Conservation (phyloP, 257 asterid species). For the Penstemon eatonii region DNA sequence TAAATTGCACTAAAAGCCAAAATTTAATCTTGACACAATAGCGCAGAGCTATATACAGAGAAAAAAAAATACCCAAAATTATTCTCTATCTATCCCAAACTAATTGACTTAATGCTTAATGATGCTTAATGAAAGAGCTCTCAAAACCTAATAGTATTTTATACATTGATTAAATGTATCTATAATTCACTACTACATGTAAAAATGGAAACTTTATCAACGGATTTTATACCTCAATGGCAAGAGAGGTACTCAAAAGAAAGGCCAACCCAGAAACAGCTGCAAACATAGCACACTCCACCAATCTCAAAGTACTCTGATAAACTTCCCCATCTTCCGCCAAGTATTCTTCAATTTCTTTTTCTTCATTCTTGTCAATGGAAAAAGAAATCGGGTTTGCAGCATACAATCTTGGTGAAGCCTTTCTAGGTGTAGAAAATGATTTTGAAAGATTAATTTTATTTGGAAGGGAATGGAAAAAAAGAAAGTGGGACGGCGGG, state of each 20-base stretch:
- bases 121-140: no score
- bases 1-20: no score
- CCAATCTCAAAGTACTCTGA: slow-evolving; percentile 78
- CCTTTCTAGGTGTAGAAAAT: slow-evolving; percentile 22
- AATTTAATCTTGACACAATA: no score
- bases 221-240: slow-evolving; percentile 64
- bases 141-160: no score
- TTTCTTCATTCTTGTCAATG: slow-evolving; percentile 36
- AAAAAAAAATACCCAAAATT: neutral
- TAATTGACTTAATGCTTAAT: no score
- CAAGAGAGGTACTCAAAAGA: slow-evolving; percentile 90
- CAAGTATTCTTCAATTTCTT: slow-evolving; percentile 51
- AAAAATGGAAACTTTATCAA: no score
- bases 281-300: slow-evolving; percentile 97
- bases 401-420: slow-evolving; percentile 32
- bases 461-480: slow-evolving; percentile 24
- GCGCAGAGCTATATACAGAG: neutral
- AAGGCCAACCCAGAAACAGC: slow-evolving; percentile 91
- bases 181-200: no score
- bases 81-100: neutral
- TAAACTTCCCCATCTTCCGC: slow-evolving; percentile 87
- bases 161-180: no score
- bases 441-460: slow-evolving; percentile 23
- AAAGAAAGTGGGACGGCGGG: slow-evolving; percentile 23
- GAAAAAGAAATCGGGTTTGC: slow-evolving; percentile 35